Evolutionary conservation across 257 asterid genomes (phyloP).

Genomic region (Echites panduratus): DNA sequence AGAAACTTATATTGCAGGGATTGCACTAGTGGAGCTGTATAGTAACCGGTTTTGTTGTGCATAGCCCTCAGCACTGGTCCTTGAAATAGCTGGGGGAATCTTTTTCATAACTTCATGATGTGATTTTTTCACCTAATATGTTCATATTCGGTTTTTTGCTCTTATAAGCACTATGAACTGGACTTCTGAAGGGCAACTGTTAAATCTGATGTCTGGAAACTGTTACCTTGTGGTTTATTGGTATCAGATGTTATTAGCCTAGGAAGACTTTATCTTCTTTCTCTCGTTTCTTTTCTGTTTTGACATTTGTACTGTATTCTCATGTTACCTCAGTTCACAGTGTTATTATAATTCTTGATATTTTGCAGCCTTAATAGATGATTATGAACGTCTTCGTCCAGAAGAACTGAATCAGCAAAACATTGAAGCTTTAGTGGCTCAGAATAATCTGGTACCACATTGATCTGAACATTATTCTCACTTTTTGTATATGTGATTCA

Average conservation of each 20-base stretch:
- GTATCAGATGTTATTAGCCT: not conserved
- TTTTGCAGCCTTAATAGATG: conserved; percentile 47
- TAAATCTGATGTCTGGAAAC: not conserved
- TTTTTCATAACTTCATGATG: not conserved
- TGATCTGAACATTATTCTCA: conserved; percentile 17
- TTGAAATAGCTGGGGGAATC: not conserved
- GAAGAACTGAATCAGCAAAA: conserved; percentile 95
- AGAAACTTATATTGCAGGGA: conserved; percentile 1
- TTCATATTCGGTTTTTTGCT: not conserved
- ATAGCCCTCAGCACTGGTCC: not conserved
- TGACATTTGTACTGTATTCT: conserved; percentile 1
- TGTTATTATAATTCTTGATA: conserved; percentile 12
- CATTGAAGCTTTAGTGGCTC: conserved; percentile 97
- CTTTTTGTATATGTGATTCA: not conserved
- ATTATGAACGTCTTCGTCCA: conserved; percentile 86
- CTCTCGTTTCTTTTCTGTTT: not conserved
- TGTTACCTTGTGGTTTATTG: not conserved
- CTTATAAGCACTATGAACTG: not conserved
- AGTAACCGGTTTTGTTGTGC: not conserved
- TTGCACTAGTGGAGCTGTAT: not conserved
- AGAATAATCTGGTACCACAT: conserved; percentile 79
- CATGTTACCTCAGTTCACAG: not conserved
- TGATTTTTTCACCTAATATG: not conserved
- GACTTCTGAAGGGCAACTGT: not conserved
- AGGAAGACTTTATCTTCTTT: not conserved